Evolutionary conservation across 179 eudicot genomes (phyloP), one percentile per base, ranked within the genome.

Genomic region (Beta macrorhiza): DNA sequence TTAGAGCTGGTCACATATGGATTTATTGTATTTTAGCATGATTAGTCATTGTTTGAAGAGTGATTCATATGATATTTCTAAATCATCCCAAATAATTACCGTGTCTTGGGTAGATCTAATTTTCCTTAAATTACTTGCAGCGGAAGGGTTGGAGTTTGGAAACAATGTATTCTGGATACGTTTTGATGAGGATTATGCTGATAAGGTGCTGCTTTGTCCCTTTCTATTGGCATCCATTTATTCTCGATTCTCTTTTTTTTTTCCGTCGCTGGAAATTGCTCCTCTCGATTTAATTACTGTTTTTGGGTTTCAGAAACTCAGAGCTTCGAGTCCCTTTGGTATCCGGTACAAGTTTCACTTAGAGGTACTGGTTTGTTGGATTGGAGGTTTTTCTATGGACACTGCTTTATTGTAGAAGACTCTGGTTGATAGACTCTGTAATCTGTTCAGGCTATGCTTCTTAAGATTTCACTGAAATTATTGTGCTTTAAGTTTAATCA

Each of bases 281-380:
- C 53, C n/a, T 29, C 8, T 20, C 22, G 59, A 55, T 61, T 53
- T 72, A 15, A 56, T 83, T 56, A 64, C 69, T n/a, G 22, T 67
- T 80, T 69, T 78, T 44, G 82, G 74, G n/a, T 74, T 83, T 75
- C 97, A 96, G 99, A 96, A 91, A 91, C 92, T 96, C 74, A 92
- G 89, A 71, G 83, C 97, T 82, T 92, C 99, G 44, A 81, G 90
- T 76, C 98, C 99, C 74, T 96, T 96, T 86, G 99, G 99, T 80
- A 91, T 96, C 75, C 87, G 91, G 80, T 96, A 96, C 93, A 90
- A 87, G 84, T 96, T 96, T 86, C 99, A 96, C 82, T 91, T 94
- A 67, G 98, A 96, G 98, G 99, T 96, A 90, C n/a, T 52, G 52
- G n/a, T 63, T 64, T 70, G 15, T 65, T 42, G 15, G 11, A 49